A percentile compares a stretch with the other conserved stretches of the same genome.
Conservation (phyloP, 108 stramenopile genomes). For the Nannochloropsis oceanica region DNA sequence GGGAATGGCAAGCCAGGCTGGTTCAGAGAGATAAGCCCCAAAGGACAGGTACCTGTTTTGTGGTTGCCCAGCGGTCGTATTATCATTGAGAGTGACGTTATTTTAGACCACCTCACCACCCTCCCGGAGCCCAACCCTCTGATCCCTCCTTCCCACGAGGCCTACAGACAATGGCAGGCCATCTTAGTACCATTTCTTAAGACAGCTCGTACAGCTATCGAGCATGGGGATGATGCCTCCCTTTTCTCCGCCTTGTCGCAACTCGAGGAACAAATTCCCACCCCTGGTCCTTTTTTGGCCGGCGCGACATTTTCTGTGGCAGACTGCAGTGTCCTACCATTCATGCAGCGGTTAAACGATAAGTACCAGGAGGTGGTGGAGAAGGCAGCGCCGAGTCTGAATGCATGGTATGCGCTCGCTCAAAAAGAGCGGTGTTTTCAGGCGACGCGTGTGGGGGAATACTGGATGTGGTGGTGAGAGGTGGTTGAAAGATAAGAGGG, state of each 20-base stretch:
- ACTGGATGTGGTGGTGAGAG: background rate
- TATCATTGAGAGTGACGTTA: background rate
- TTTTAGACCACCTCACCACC: background rate
- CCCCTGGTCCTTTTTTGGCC: background rate
- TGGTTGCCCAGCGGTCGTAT: background rate
- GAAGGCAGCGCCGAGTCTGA: background rate
- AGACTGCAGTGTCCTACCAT: background rate
- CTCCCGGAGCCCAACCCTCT: background rate
- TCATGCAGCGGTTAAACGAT: background rate
- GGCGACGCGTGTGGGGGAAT: background rate
- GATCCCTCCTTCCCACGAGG: background rate
- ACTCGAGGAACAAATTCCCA: background rate
- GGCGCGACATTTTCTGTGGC: background rate
- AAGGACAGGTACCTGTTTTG: background rate
- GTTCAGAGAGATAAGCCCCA: background rate
- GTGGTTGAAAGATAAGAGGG: too few relatives aligned
- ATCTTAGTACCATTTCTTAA: background rate
- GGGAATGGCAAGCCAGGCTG: background rate
- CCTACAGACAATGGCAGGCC: background rate
- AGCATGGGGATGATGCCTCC: background rate
- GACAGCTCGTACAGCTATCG: background rate
- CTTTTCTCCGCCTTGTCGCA: background rate
- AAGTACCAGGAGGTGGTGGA: background rate
- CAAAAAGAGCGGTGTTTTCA: background rate
- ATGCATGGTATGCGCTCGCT: background rate